These are phyloP conservation scores for Hypomyces rosellus DNA, from an alignment of 2,329 filamentous ascomycete species.

Conservation along the genomic window DNA sequence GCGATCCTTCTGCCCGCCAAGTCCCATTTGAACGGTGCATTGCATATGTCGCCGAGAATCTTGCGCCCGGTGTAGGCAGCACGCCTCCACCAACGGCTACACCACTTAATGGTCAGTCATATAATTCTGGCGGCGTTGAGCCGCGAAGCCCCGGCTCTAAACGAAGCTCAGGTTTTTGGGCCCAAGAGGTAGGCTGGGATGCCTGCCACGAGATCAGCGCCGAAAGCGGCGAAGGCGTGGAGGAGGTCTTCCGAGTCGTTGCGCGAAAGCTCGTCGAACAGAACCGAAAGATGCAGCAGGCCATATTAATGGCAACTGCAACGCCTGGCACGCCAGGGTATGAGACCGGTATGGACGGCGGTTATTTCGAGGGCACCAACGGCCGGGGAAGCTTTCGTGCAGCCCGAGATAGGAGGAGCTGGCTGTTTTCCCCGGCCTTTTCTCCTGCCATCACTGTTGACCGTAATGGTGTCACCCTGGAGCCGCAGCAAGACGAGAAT, in stretches of 20 bases:
- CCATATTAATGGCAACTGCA: slow-evolving; percentile 48
- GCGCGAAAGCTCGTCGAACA: slow-evolving; percentile 58
- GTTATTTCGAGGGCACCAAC: slow-evolving; percentile 47
- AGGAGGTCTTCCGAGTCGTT: slow-evolving; percentile 82
- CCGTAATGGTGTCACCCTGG: slow-evolving; percentile 28
- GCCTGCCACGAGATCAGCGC: slow-evolving; percentile 96
- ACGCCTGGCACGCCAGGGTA: slow-evolving; percentile 43
- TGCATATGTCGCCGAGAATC: slow-evolving; percentile 87
- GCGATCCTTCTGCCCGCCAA: slow-evolving; percentile 70
- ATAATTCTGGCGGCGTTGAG: slow-evolving; percentile 33
- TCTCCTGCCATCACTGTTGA: slow-evolving; percentile 46
- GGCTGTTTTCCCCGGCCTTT: slow-evolving; percentile 51
- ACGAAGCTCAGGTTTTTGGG: slow-evolving; percentile 75
- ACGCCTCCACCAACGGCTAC: slow-evolving; percentile 63
- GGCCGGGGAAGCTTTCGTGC: slow-evolving; percentile 48
- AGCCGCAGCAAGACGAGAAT: slow-evolving; percentile 17
- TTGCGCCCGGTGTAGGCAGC: slow-evolving; percentile 62
- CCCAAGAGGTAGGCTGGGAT: slow-evolving; percentile 89
- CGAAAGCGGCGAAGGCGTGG: slow-evolving; percentile 89
- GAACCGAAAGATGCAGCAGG: slow-evolving; percentile 57
- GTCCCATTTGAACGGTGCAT: slow-evolving; percentile 95
- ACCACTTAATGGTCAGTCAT: slow-evolving; percentile 23
- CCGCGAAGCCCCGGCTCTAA: slow-evolving; percentile 57
- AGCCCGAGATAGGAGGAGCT: slow-evolving; percentile 51
- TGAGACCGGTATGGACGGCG: slow-evolving; percentile 37